Evolutionary conservation across 1,139 yeast species (phyloP).

Genomic region (Yamadazyma spencermartinsiae): DNA sequence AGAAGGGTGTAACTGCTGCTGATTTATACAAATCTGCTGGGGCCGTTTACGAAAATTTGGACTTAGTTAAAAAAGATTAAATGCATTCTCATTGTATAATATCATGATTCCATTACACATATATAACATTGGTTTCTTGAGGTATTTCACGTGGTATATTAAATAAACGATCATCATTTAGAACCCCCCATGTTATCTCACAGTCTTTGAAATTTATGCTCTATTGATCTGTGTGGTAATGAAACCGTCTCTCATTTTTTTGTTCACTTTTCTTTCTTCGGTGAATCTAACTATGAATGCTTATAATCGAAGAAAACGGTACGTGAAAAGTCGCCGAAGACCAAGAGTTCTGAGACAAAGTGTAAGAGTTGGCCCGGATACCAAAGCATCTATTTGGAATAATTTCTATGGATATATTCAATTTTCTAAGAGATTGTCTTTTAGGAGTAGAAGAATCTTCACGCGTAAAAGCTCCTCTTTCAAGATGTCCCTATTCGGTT

Average conservation of each 20-base stretch:
- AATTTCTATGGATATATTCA: neutral
- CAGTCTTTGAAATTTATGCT: too few relatives aligned
- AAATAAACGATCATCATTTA: constrained; percentile 1
- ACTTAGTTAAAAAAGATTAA: constrained; percentile 34
- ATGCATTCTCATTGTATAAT: neutral
- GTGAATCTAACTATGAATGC: neutral
- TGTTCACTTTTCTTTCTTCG: neutral
- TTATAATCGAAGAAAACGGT: neutral
- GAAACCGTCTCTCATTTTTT: too few relatives aligned
- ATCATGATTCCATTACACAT: neutral
- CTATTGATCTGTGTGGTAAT: neutral
- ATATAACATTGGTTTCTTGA: neutral
- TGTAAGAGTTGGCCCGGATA: too few relatives aligned
- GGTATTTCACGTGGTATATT: constrained; percentile 2
- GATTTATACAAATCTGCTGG: constrained; percentile 48
- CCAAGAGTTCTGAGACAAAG: too few relatives aligned
- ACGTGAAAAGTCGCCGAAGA: neutral
- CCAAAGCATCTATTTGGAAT: neutral
- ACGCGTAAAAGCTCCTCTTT: too few relatives aligned
- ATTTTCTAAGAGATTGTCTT: neutral
- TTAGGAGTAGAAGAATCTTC: neutral
- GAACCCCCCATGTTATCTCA: too few relatives aligned
- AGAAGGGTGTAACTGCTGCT: constrained; percentile 43
- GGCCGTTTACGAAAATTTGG: constrained; percentile 46
- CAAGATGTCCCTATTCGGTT: too few relatives aligned